phyloP scores from a whole-genome alignment of 192 early-diverging fungal species.

The Gryganskiella cystojenkinii region DNA sequence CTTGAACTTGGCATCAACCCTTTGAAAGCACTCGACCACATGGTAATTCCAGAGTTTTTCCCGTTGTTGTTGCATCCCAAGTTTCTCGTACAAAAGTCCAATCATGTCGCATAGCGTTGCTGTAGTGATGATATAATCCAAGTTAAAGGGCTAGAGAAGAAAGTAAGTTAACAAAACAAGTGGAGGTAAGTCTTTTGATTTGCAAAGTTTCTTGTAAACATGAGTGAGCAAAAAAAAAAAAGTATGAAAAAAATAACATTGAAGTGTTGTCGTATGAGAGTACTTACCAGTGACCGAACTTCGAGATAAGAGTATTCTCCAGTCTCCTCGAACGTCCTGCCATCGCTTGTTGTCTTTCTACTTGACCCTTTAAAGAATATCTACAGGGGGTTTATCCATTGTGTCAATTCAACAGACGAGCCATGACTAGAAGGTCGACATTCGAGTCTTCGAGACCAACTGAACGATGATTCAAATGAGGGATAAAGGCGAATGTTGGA shows the following conservation, averaged over 20 bases:
- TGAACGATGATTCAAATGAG: not conserved
- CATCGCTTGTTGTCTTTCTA: not conserved
- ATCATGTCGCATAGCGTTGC: constrained; percentile 36
- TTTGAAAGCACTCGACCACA: constrained; percentile 19
- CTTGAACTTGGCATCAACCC: constrained; percentile 34
- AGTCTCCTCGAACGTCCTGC: constrained; percentile 6
- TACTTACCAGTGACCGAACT: constrained; percentile 14
- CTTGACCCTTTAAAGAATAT: constrained; percentile 9
- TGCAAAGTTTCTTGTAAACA: too few species aligned
- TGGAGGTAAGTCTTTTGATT: too few species aligned
- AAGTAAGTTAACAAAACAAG: not conserved
- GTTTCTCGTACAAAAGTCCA: constrained; percentile 17
- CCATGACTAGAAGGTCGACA: not conserved
- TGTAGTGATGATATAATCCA: constrained; percentile 30
- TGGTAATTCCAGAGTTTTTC: constrained; percentile 4
- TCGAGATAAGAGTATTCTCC: constrained; percentile 30
- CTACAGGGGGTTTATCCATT: not conserved
- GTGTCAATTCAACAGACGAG: not conserved
- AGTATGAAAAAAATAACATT: not conserved
- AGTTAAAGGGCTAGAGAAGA: constrained; percentile 16
- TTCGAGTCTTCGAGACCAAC: not conserved
- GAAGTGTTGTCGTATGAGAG: too few species aligned
- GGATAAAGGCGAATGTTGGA: not conserved
- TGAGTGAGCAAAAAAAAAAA: not conserved
- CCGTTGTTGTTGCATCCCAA: not conserved